Base-by-base conservation (phyloP, 495 filamentous ascomycete species). In the Talaromyces liani region DNA sequence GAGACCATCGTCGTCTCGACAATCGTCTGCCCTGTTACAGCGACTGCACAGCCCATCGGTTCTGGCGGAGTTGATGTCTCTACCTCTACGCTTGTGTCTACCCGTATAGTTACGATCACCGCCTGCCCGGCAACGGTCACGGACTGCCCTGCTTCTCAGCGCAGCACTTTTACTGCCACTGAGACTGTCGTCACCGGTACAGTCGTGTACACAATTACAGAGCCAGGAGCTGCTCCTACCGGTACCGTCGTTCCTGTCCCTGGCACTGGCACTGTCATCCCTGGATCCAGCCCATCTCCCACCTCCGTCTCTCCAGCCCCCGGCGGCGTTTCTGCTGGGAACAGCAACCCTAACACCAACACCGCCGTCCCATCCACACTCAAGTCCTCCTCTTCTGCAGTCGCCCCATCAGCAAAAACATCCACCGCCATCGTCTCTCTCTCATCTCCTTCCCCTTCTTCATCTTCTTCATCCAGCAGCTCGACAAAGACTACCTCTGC, bases 21-120 rank as follows among this genome's bases (percentile, higher is more conserved):
- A 14, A 71, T 70, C 18, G 64, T 73, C 61, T 74, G 72, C 65
- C 73, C 71, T 9, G 65, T 75, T 31, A 70, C 63, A 7, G 47
- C 63, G n/a, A 34, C 63, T 10, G 22, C 22, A 16, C 61, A 65
- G 5, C 27, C 69, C n/a, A 55, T 58, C 3, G 54, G 39, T n/a
- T 27, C 64, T 39, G 39, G 47, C 39, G 58, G 58, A 14, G 58
- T 31, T 0, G 56, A 61, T n/a, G 62, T 65, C 55, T 65, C 49
- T 18, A 65, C 64, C 0, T 65, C 64, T 29, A 70, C 68, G 18
- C 58, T 70, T 20, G 39, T 63, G 12, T 66, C 66, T 2, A 70
- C 66, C 9, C 60, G 68, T 16, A 63, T 65, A 2, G 56, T 68
- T 0, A 68, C 68, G 4, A 45, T 70, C 16, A 70, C 66, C 22